Conservation (phyloP, 2,329 filamentous ascomycete genomes). For the Arthrobotrys musiformis region DNA sequence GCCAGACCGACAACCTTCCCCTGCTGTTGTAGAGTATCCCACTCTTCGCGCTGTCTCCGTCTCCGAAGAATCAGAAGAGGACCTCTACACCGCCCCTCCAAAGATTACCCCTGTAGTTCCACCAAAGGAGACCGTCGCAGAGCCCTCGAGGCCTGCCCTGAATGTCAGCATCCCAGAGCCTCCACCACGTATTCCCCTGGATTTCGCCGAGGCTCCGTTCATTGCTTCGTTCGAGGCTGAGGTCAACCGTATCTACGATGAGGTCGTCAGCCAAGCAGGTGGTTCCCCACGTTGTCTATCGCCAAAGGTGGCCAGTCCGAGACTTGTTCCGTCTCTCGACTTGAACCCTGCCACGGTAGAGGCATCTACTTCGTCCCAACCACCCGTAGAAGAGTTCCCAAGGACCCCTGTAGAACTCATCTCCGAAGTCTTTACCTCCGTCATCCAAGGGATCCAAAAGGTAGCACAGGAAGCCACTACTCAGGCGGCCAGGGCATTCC, state of each 20-base stretch:
- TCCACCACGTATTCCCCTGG: slow-evolving; percentile 30
- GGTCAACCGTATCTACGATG: slow-evolving; percentile 52
- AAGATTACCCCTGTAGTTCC: slow-evolving; percentile 11
- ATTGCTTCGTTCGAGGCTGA: slow-evolving; percentile 54
- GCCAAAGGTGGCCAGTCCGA: slow-evolving; percentile 28
- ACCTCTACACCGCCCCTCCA: slow-evolving; percentile 38
- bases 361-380: slow-evolving; percentile 5
- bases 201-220: slow-evolving; percentile 39
- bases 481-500: slow-evolving; percentile 51
- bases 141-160: not conserved
- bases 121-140: slow-evolving; percentile 16
- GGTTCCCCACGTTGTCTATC: slow-evolving; percentile 46
- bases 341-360: slow-evolving; percentile 8
- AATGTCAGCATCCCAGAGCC: not conserved
- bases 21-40: slow-evolving; percentile 22
- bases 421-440: slow-evolving; percentile 34
- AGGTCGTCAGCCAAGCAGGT: slow-evolving; percentile 46
- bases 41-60: not conserved
- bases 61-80: slow-evolving; percentile 40
- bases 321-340: slow-evolving; percentile 11
- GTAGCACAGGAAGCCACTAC: slow-evolving; percentile 48
- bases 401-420: slow-evolving; percentile 48
- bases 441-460: slow-evolving; percentile 51
- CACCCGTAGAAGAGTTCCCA: slow-evolving; percentile 25
- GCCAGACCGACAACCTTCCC: not conserved